phyloP scores from a whole-genome alignment of 495 filamentous ascomycete genomes.

The Apiosordaria backusii region DNA sequence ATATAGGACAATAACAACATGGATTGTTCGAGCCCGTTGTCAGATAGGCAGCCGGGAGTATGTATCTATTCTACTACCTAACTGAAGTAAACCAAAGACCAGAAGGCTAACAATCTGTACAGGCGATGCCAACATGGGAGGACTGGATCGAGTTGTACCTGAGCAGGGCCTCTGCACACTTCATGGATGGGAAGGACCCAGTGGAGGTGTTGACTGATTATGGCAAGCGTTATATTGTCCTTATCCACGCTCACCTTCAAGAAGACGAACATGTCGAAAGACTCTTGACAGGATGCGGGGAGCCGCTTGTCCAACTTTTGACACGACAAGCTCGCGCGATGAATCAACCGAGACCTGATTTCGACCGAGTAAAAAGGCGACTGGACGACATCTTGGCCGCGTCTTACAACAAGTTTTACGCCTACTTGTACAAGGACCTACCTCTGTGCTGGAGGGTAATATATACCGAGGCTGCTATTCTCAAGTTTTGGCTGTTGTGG shows the following conservation, averaged over 20 bases:
- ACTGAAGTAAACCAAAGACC: too few relatives aligned
- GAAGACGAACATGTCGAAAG: too few relatives aligned
- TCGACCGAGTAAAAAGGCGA: constrained; percentile 20
- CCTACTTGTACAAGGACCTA: constrained; percentile 72
- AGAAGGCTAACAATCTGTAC: too few relatives aligned
- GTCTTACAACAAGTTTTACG: constrained; percentile 61
- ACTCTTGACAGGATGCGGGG: not conserved
- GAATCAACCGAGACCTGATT: not conserved
- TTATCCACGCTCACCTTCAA: not conserved
- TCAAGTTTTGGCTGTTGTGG: constrained; percentile 44
- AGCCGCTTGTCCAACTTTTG: not conserved
- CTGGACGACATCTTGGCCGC: constrained; percentile 43
- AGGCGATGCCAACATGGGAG: too few relatives aligned
- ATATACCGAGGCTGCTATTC: constrained; percentile 72
- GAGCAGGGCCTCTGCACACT: too few relatives aligned
- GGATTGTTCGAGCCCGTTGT: too few relatives aligned
- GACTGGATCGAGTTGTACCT: too few relatives aligned
- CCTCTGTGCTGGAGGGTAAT: constrained; percentile 70
- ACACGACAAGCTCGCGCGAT: not conserved
- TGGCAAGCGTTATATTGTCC: not conserved
- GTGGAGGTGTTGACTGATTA: not conserved
- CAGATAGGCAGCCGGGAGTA: too few relatives aligned
- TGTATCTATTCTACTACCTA: too few relatives aligned
- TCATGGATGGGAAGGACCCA: too few relatives aligned
- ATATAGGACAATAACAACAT: too few relatives aligned